Evolutionary conservation across 2,329 filamentous ascomycete species (phyloP), one percentile per base, ranked within the genome.

Genomic region (Exophiala mesophila): DNA sequence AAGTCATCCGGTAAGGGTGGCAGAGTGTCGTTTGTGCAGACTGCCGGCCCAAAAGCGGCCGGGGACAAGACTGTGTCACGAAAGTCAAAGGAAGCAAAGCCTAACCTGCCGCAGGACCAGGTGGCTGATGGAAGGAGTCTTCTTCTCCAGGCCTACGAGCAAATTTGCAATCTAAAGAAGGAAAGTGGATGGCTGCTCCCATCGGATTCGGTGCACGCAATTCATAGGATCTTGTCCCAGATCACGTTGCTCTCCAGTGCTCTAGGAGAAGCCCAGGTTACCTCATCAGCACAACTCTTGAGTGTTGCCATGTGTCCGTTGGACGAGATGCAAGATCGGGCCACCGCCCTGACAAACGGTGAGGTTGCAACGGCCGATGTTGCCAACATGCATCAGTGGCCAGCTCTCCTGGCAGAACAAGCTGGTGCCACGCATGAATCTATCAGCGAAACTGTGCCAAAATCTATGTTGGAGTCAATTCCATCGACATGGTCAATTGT

Each of bases 391-490:
- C 35, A 48, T 31, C 23, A 37, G 16, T 44, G 46, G 34, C 43
- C 43, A 26, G 21, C 34, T 12, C 12, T 41, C 12, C n/a, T 16
- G 23, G 23, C 8, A 20, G 26, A 35, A 37, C 29, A 39, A 8
- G 6, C 39, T 20, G 23, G 12, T n/a, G 10, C 4, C 9, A 21
- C 10, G 4, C 15, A 10, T 24, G 9, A 18, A 4, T 45, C 18
- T 46, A 56, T 7, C 73, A 82, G 50, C 73, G 80, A 56, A 12
- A 6, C 6, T 26, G 19, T 33, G 64, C 70, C 31, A 71, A 72
- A 18, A 94, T 95, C 57, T 33, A 95, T 88, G 55, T 74, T 96
- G 37, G 85, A 96, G 57, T 83, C 90, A 36, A 80, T 98, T 4
- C 94, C 92, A 0, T 67, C 72, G 28, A 72, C 75, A 5, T 98